Evolutionary conservation across 805 yeast genomes (phyloP).

Genomic region (Cyberlindnera xishuangbannaensis): DNA sequence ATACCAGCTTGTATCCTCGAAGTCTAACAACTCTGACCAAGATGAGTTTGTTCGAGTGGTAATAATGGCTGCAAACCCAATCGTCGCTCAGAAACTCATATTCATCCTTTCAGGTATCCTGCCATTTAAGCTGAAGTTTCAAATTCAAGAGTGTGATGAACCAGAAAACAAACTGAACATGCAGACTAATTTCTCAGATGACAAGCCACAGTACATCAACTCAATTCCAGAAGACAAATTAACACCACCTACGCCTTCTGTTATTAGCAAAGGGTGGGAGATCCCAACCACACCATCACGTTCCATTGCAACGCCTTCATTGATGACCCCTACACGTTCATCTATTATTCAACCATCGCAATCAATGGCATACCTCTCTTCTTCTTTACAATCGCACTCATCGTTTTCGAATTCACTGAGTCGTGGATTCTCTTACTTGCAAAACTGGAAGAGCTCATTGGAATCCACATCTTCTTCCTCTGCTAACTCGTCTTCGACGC

Average conservation of each 20-base stretch:
- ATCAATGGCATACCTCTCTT: conserved; percentile 33
- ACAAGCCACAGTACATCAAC: too few relatives aligned
- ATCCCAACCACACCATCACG: conserved; percentile 29
- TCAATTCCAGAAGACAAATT: neutral
- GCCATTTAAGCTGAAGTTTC: conserved; percentile 28
- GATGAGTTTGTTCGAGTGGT: conserved; percentile 42
- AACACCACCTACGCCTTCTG: conserved; percentile 23
- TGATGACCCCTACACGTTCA: conserved; percentile 30
- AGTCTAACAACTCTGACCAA: neutral
- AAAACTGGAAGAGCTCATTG: conserved; percentile 22
- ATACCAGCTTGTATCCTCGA: conserved; percentile 8
- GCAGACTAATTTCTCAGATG: neutral
- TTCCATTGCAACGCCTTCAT: conserved; percentile 23
- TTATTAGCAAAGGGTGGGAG: conserved; percentile 34
- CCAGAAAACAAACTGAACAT: conserved; percentile 1
- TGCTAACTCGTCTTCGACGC: conserved; percentile 20
- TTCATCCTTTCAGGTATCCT: conserved; percentile 48
- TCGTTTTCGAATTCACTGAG: conserved; percentile 30
- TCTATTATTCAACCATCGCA: conserved; percentile 30
- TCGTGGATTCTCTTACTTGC: conserved; percentile 20
- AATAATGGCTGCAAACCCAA: conserved; percentile 53
- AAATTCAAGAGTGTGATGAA: conserved; percentile 9
- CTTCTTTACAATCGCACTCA: conserved; percentile 30
- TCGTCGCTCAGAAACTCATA: conserved; percentile 52
- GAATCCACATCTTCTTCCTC: conserved; percentile 27